These are phyloP conservation scores for Cyclotella choctawhatcheeana DNA, from an alignment of 108 stramenopile species.

Conservation along the genomic window DNA sequence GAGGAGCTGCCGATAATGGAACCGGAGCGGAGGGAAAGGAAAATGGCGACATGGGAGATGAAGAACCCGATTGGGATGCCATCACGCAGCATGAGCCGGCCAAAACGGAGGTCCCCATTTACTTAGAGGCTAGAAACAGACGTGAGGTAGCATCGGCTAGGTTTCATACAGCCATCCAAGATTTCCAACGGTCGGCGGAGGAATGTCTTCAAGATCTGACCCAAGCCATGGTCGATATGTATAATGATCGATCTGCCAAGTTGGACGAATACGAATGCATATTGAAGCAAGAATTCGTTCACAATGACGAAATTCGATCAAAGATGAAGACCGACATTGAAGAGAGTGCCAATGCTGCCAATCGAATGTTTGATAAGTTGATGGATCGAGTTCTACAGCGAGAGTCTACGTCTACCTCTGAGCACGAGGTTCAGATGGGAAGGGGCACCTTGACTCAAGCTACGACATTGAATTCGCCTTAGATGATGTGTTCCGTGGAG, in stretches of 20 bases:
- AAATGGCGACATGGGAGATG: slow-evolving; percentile 5
- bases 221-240: slow-evolving; percentile 52
- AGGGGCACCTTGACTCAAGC: slow-evolving; percentile 7
- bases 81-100: slow-evolving; percentile 54
- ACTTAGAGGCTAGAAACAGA: slow-evolving; percentile 27
- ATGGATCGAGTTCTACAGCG: slow-evolving; percentile 43
- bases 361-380: slow-evolving; percentile 32
- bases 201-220: slow-evolving; percentile 38
- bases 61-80: slow-evolving; percentile 50
- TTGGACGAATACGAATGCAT: slow-evolving; percentile 42
- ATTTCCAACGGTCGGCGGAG: slow-evolving; percentile 28
- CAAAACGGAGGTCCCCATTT: slow-evolving; percentile 45
- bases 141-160: slow-evolving; percentile 31
- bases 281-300: slow-evolving; percentile 39
- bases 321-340: slow-evolving; percentile 44
- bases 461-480: not conserved
- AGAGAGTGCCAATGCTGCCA: slow-evolving; percentile 40
- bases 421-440: not conserved
- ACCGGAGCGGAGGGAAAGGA: not conserved
- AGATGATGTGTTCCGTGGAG: not conserved
- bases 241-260: slow-evolving; percentile 29
- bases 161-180: slow-evolving; percentile 44
- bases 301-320: slow-evolving; percentile 43
- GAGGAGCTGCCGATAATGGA: not conserved
- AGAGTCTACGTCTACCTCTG: not conserved